Conservation (phyloP, 345 rosid species). For the Brassica nigra region DNA sequence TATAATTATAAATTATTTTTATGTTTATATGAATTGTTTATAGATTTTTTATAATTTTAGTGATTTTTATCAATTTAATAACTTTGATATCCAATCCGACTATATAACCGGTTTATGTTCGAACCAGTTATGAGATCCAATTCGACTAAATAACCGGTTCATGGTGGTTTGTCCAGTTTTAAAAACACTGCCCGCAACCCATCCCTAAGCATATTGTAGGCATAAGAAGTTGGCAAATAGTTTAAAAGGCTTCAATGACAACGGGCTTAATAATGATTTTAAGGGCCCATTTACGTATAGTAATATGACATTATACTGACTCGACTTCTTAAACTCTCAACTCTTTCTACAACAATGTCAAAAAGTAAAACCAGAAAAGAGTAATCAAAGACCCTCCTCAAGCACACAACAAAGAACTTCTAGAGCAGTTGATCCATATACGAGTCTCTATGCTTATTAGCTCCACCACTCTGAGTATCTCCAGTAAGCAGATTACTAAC, state of each 20-base stretch:
- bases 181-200: no score
- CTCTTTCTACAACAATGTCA: not conserved
- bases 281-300: not conserved
- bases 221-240: not conserved
- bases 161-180: no score
- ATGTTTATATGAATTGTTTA: no score
- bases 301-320: not conserved
- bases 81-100: no score
- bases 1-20: no score
- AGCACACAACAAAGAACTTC: not conserved
- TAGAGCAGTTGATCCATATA: conserved; percentile 36
- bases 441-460: conserved; percentile 34
- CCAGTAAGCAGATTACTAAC: conserved; percentile 49
- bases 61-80: no score
- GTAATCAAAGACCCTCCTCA: not conserved
- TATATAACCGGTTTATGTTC: no score
- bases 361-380: not conserved
- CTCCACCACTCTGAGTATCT: conserved; percentile 40
- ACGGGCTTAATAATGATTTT: not conserved
- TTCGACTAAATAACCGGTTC: no score
- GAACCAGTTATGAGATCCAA: no score
- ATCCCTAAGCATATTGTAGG: no score
- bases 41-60: no score
- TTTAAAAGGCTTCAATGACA: not conserved
- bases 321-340: conserved; percentile 1